Conservation (phyloP, 176 grass and related monocot species). For the Eragrostis nindensis region DNA sequence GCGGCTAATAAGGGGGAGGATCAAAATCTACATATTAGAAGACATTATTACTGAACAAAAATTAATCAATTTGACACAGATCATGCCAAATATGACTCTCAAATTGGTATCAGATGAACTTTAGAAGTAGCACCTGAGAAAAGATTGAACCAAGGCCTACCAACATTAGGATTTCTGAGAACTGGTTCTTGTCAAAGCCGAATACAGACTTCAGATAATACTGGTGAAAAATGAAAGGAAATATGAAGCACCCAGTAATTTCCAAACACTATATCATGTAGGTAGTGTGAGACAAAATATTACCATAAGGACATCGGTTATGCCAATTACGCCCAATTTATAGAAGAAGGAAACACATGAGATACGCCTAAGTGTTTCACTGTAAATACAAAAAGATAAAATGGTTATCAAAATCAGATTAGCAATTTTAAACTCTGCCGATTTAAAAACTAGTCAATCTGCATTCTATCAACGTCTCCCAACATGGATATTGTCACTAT, state of each 20-base stretch:
- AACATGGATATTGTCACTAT: not conserved
- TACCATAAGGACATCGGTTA: constrained; percentile 80
- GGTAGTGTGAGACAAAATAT: not conserved
- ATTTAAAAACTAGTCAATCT: not conserved
- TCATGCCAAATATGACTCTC: not conserved
- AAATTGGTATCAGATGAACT: not conserved
- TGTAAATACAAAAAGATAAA: constrained; percentile 46
- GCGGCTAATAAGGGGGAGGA: constrained; percentile 67
- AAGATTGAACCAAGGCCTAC: constrained; percentile 84
- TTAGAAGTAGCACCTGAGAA: constrained; percentile 59
- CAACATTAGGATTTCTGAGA: constrained; percentile 87
- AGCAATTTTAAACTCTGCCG: not conserved
- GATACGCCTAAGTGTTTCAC: constrained; percentile 60
- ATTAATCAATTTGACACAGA: not conserved
- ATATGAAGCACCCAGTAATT: not conserved
- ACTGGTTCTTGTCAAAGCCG: constrained; percentile 89
- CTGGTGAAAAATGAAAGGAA: constrained; percentile 41
- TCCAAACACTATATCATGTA: not conserved
- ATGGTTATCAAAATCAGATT: not conserved
- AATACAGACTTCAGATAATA: constrained; percentile 89
- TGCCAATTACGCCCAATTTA: constrained; percentile 84
- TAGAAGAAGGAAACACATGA: constrained; percentile 82
- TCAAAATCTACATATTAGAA: constrained; percentile 54
- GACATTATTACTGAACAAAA: not conserved
- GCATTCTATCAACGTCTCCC: not conserved